These are phyloP conservation scores for Backusella sp. DNA, from an alignment of 192 early-diverging fungal species.

Conservation along the genomic window DNA sequence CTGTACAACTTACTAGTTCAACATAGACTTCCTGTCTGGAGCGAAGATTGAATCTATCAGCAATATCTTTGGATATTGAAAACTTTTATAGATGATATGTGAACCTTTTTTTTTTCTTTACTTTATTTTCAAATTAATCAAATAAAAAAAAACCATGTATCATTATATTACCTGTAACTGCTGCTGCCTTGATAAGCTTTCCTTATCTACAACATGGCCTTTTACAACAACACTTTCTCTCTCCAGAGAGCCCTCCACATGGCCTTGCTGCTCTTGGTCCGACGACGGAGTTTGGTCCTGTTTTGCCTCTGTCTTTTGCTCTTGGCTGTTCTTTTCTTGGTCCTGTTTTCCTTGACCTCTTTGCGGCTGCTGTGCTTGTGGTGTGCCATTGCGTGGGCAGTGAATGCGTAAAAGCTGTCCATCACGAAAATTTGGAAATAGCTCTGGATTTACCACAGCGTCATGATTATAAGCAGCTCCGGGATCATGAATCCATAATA, in stretches of 20 bases:
- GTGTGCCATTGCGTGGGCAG: constrained; percentile 27
- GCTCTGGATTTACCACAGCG: constrained; percentile 69
- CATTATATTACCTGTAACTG: constrained; percentile 54
- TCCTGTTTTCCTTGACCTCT: neutral
- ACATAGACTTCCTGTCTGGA: constrained; percentile 61
- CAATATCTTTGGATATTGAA: constrained; percentile 67
- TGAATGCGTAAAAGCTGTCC: constrained; percentile 70
- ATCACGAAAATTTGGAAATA: constrained; percentile 53
- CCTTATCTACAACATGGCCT: constrained; percentile 48
- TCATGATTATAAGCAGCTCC: constrained; percentile 38
- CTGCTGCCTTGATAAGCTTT: constrained; percentile 45
- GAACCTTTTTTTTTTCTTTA: neutral
- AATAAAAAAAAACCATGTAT: neutral
- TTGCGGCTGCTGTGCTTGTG: constrained; percentile 7
- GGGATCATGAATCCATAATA: constrained; percentile 32
- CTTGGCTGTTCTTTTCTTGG: constrained; percentile 5
- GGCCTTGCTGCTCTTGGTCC: constrained; percentile 12
- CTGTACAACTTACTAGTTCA: constrained; percentile 45
- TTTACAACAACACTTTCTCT: constrained; percentile 50
- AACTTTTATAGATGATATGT: constrained; percentile 42
- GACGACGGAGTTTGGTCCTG: neutral
- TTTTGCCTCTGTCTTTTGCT: neutral
- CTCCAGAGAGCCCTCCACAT: constrained; percentile 6
- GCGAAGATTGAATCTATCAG: constrained; percentile 59
- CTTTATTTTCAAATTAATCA: neutral